phyloP scores from a whole-genome alignment of 352 stramenopile genomes.

The Phytophthora hibernalis region DNA sequence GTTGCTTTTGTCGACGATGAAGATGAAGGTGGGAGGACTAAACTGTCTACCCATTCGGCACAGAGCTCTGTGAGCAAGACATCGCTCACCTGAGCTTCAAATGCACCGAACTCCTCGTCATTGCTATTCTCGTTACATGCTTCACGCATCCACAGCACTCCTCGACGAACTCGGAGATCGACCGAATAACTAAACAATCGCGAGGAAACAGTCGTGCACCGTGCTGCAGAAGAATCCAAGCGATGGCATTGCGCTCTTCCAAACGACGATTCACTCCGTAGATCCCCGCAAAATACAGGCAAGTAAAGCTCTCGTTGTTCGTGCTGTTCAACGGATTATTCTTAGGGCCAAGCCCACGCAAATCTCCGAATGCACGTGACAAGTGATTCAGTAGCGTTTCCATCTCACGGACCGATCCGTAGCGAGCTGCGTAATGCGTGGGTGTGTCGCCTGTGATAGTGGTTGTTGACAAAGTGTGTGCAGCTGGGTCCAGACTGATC shows the following conservation, averaged over 20 bases:
- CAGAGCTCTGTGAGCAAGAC: constrained; percentile 29
- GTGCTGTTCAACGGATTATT: constrained; percentile 16
- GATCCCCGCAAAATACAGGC: constrained; percentile 14
- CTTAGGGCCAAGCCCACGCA: neutral
- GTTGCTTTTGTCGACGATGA: neutral
- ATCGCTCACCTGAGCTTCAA: neutral
- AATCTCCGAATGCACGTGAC: constrained; percentile 5
- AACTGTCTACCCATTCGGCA: constrained; percentile 11
- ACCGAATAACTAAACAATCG: neutral
- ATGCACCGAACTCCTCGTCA: neutral
- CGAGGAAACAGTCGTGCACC: constrained; percentile 23
- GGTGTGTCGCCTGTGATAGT: constrained; percentile 4
- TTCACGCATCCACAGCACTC: constrained; percentile 4
- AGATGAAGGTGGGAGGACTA: neutral
- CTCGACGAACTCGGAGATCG: constrained; percentile 18
- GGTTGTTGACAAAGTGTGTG: constrained; percentile 3
- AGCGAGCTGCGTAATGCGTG: constrained; percentile 25
- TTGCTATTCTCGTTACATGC: neutral
- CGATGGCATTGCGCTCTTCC: constrained; percentile 4
- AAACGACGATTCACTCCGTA: neutral
- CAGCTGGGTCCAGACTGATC: constrained; percentile 11
- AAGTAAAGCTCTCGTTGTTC: constrained; percentile 4
- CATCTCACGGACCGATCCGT: constrained; percentile 11
- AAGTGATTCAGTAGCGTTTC: constrained; percentile 11
- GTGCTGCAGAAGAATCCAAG: constrained; percentile 19